These are phyloP conservation scores for Themeda triandra DNA, from an alignment of 176 grass and related monocot genomes.

Conservation along the genomic window DNA sequence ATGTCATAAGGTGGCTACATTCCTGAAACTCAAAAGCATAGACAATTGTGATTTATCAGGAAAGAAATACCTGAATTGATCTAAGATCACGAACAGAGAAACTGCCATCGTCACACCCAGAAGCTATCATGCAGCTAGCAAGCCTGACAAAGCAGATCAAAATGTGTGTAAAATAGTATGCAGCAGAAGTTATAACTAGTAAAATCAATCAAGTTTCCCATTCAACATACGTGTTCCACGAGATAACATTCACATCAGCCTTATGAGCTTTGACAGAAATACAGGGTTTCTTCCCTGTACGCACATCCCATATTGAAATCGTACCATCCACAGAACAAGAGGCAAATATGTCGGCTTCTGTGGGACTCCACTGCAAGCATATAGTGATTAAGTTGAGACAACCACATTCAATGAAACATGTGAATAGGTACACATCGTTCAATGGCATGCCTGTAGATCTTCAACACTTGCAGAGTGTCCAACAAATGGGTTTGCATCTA, in stretches of 20 bases:
- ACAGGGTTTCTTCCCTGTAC: conserved; percentile 56
- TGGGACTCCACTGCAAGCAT: conserved; percentile 87
- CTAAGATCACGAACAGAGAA: conserved; percentile 88
- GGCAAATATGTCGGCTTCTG: conserved; percentile 72
- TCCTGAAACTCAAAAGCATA: not conserved
- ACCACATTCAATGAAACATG: conserved; percentile 6
- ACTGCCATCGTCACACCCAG: conserved; percentile 82
- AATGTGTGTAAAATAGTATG: not conserved
- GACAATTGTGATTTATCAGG: not conserved
- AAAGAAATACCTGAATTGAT: conserved; percentile 54
- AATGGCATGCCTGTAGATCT: conserved; percentile 66
- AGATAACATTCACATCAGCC: conserved; percentile 79
- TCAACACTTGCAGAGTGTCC: conserved; percentile 77
- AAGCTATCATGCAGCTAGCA: conserved; percentile 88
- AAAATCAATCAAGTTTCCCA: too few species aligned
- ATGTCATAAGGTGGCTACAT: not conserved
- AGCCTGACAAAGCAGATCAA: conserved; percentile 39
- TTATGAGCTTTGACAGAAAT: conserved; percentile 75
- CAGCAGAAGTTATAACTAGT: too few species aligned
- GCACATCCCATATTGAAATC: conserved; percentile 84
- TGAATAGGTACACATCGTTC: not conserved
- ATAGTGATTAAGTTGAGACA: conserved; percentile 7
- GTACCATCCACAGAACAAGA: conserved; percentile 82
- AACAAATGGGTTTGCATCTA: conserved; percentile 73
- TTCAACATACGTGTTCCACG: too few species aligned